Percentiles rank a stretch among this genome's conserved stretches.
Evolutionary conservation across 2,329 filamentous ascomycete species (phyloP).

Genomic region (Pseudogymnoascus sp.): DNA sequence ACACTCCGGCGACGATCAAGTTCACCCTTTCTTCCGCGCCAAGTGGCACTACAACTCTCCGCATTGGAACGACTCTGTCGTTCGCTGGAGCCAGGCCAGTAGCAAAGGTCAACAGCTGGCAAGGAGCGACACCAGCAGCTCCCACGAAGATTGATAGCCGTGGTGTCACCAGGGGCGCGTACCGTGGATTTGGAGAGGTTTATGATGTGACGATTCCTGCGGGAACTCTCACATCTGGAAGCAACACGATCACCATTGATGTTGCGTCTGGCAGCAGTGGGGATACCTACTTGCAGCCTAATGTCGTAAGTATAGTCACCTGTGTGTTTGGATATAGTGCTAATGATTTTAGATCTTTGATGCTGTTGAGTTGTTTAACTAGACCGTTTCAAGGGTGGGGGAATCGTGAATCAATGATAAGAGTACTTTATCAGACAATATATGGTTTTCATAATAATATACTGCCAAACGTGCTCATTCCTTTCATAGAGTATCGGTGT

Average conservation of each 20-base stretch:
- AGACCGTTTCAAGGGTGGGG: neutral
- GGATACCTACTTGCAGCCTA: conserved; percentile 50
- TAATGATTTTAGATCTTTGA: conserved; percentile 2
- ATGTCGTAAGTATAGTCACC: conserved; percentile 37
- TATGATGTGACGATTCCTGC: conserved; percentile 56
- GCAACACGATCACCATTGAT: conserved; percentile 57
- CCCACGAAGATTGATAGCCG: conserved; percentile 59
- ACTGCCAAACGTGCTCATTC: too few relatives aligned
- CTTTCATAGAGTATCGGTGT: neutral
- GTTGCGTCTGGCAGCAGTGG: conserved; percentile 55
- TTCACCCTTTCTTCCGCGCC: conserved; percentile 49
- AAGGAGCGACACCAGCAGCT: conserved; percentile 42
- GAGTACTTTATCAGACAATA: neutral
- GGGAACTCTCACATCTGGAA: conserved; percentile 52
- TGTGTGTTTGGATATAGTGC: neutral
- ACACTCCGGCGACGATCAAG: conserved; percentile 54
- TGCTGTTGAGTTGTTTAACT: conserved; percentile 8
- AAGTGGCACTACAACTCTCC: conserved; percentile 49
- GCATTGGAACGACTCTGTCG: conserved; percentile 58
- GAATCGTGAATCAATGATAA: neutral
- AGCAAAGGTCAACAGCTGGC: conserved; percentile 51
- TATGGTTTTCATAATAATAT: neutral
- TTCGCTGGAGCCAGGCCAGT: conserved; percentile 55
- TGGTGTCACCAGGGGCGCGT: conserved; percentile 60
- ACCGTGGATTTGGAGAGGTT: conserved; percentile 57